A percentile compares a stretch with the other conserved stretches of the same genome.
phyloP scores from a whole-genome alignment of 257 asterid genomes.

The Nyctanthes arbortristis region DNA sequence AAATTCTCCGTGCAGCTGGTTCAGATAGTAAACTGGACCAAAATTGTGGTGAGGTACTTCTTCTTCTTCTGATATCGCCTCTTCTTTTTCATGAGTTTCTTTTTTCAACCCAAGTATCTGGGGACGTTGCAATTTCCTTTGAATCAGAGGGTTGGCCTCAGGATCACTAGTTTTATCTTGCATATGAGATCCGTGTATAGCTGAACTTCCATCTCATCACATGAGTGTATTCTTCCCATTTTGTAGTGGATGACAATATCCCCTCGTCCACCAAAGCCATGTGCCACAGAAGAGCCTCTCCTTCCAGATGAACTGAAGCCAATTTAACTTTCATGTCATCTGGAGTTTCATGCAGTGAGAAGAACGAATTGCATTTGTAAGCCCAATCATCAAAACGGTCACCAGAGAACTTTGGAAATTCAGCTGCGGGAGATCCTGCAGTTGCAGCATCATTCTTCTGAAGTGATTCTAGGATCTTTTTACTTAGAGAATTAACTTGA shows the following conservation, averaged over 20 bases:
- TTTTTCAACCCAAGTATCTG: conserved; percentile 7
- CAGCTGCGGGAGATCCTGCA: neutral
- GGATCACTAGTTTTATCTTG: neutral
- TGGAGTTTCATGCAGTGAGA: neutral
- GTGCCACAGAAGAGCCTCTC: conserved; percentile 22
- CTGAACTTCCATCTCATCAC: neutral
- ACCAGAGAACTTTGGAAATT: conserved; percentile 19
- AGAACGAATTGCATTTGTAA: conserved; percentile 4
- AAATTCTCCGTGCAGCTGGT: too few species aligned
- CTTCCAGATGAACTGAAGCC: conserved; percentile 16
- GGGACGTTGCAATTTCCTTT: neutral
- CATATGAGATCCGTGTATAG: neutral
- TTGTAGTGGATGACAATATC: neutral
- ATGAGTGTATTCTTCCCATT: conserved; percentile 1
- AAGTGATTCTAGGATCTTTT: neutral
- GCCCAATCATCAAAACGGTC: conserved; percentile 1
- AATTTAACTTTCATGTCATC: conserved; percentile 11
- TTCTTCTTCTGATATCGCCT: too few species aligned
- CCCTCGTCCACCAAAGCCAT: neutral
- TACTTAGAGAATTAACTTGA: neutral
- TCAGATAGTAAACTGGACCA: conserved; percentile 28
- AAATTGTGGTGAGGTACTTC: conserved; percentile 3
- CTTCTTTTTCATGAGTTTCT: neutral
- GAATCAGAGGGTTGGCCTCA: neutral
- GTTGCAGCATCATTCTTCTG: neutral